Base-by-base conservation (phyloP, 805 yeast species). In the Starmera caribaea region DNA sequence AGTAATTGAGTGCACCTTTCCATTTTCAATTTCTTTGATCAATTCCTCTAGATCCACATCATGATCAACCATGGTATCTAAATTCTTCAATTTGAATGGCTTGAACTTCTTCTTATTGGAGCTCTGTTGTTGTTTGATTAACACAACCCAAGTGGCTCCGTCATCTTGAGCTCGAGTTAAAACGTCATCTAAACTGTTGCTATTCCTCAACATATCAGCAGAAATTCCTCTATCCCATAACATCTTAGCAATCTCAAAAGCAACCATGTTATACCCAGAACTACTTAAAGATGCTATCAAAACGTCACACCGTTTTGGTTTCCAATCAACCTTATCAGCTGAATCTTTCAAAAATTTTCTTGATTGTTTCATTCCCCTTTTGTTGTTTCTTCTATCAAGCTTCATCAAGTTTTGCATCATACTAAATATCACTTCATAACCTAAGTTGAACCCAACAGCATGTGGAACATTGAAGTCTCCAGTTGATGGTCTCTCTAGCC, bases 401-500 rank as follows among this genome's bases (percentile, higher is more conserved):
- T 61, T 69, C 50, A 71, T 69, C 46, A 66, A 69, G 17, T 63
- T 59, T 44, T 68, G 68, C 63, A 77, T 74, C 5, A 73, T 60
- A 24, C 66, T 66, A 46, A 76, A 72, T 0, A 81, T 61, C 34
- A 73, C 71, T 49, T 81, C 87, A 71, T 86, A 77, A 0, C 92
- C 85, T 41, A 92, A 59, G 45, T 86, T 81, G 53, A 92, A 81
- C 0, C 98, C 97, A 34, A 89, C 97, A 1, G 88, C 95, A 39
- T 70, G 68, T 16, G 73, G 68, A 37, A 71, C 45, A 32, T 51
- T 54, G 1, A 53, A 38, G 36, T 54, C 54, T 4, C 55, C 59
- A 16, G 66, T 55, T 42, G 74, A 61, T 1, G 76, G 71, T 47
- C 84, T 77, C 0, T 90, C 74, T 43, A 87, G 69, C 14, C 79